Conservation (phyloP, 2,329 filamentous ascomycete species). For the Aphanoascus verrucosus region DNA sequence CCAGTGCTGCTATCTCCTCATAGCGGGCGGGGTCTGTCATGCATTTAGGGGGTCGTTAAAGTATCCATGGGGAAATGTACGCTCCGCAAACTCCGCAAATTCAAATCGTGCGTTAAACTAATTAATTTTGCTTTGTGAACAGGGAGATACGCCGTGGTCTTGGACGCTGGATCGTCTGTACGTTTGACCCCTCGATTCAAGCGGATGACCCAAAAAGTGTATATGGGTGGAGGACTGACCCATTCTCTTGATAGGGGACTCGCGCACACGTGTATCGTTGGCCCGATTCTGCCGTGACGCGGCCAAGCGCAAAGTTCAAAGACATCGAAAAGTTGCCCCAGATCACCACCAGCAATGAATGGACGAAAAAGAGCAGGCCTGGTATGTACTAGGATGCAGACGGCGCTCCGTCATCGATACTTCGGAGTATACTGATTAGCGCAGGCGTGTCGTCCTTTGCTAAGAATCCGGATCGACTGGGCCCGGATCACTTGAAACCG, state of each 20-base stretch:
- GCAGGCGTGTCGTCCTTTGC: constrained; percentile 75
- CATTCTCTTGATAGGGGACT: constrained; percentile 50
- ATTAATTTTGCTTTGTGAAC: constrained; percentile 11
- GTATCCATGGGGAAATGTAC: constrained; percentile 36
- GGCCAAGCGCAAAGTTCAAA: constrained; percentile 48
- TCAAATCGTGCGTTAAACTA: neutral
- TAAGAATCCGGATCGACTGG: constrained; percentile 62
- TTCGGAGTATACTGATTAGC: constrained; percentile 5
- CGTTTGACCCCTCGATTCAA: constrained; percentile 19
- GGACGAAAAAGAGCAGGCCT: constrained; percentile 89
- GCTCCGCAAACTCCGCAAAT: constrained; percentile 3
- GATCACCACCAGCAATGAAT: constrained; percentile 71
- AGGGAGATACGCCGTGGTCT: constrained; percentile 78
- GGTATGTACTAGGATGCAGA: constrained; percentile 39
- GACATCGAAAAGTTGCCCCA: constrained; percentile 60
- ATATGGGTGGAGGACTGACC: constrained; percentile 7
- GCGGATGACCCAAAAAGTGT: neutral
- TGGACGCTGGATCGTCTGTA: constrained; percentile 91
- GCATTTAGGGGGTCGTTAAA: constrained; percentile 4
- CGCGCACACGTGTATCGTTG: constrained; percentile 90
- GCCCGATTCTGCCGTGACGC: constrained; percentile 63
- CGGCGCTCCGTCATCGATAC: neutral
- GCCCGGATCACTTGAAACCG: constrained; percentile 66
- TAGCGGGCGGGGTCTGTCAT: neutral
- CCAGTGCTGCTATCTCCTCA: neutral